Percentiles rank a stretch among this genome's conserved stretches.
Conservation (phyloP, 768 basidiomycete genomes). For the Phylloporus rhodoxanthus region DNA sequence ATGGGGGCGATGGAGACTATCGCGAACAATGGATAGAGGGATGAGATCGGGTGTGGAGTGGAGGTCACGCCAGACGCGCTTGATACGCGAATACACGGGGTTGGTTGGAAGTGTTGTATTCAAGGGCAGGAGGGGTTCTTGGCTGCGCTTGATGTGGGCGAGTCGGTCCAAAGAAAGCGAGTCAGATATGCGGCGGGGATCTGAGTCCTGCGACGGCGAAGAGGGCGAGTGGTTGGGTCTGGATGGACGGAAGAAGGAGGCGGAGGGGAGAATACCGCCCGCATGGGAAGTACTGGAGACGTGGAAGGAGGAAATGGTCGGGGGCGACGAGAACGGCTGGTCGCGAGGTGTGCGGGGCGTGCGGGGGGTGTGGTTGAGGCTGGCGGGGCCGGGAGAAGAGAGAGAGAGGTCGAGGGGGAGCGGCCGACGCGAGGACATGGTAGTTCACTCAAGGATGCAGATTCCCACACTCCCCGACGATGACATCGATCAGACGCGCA, state of each 20-base stretch:
- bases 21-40: conserved; percentile 2
- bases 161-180: conserved; percentile 28
- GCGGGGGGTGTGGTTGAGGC: conserved; percentile 14
- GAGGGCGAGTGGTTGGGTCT: conserved; percentile 47
- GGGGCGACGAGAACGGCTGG: conserved; percentile 24
- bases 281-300: conserved; percentile 54
- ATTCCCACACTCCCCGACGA: conserved; percentile 11
- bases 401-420: neutral
- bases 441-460: neutral
- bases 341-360: conserved; percentile 7
- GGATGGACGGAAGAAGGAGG: conserved; percentile 72
- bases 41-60: conserved; percentile 40
- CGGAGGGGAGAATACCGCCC: conserved; percentile 70
- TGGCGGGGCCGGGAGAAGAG: conserved; percentile 3
- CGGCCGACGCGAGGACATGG: conserved; percentile 1
- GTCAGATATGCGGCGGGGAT: conserved; percentile 25
- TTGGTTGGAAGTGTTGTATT: neutral
- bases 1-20: conserved; percentile 3
- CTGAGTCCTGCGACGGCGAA: conserved; percentile 37
- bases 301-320: conserved; percentile 24
- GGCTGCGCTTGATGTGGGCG: conserved; percentile 54
- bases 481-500: conserved; percentile 7
- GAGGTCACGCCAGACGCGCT: conserved; percentile 50
- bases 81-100: conserved; percentile 39
- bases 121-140: conserved; percentile 67